Conservation (phyloP, 139 green algal species). For the Picochlorum sp. region DNA sequence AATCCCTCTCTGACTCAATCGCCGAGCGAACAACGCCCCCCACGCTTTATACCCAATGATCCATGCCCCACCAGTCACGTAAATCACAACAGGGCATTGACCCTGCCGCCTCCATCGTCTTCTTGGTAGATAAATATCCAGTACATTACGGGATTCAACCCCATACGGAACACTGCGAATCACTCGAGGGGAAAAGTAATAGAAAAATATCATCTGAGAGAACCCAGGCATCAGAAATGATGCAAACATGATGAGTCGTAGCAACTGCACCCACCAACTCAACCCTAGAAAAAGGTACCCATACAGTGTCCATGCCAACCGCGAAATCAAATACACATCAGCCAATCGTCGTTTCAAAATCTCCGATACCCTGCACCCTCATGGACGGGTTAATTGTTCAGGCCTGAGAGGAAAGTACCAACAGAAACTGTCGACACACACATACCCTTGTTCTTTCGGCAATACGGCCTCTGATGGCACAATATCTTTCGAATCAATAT, state of each 20-base stretch:
- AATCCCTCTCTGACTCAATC: constrained; percentile 70
- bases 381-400: too few relatives aligned
- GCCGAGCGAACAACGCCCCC: constrained; percentile 74
- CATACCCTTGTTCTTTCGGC: background rate
- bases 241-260: constrained; percentile 40
- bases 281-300: constrained; percentile 15
- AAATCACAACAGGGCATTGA: constrained; percentile 69
- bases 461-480: background rate
- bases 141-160: constrained; percentile 55
- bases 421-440: background rate
- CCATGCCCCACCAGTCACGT: constrained; percentile 85
- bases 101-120: constrained; percentile 13
- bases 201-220: constrained; percentile 58
- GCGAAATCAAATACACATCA: background rate
- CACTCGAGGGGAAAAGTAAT: constrained; percentile 63
- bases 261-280: constrained; percentile 35
- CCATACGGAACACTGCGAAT: constrained; percentile 66
- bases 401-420: too few relatives aligned
- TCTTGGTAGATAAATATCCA: constrained; percentile 76
- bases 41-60: constrained; percentile 89
- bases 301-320: constrained; percentile 19
- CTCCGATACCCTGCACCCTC: background rate
- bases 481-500: background rate
- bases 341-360: background rate
- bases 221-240: constrained; percentile 51